These are phyloP conservation scores for Microbotryum silenes-acaulis DNA, from an alignment of 1,284 basidiomycete genomes.

Conservation along the genomic window DNA sequence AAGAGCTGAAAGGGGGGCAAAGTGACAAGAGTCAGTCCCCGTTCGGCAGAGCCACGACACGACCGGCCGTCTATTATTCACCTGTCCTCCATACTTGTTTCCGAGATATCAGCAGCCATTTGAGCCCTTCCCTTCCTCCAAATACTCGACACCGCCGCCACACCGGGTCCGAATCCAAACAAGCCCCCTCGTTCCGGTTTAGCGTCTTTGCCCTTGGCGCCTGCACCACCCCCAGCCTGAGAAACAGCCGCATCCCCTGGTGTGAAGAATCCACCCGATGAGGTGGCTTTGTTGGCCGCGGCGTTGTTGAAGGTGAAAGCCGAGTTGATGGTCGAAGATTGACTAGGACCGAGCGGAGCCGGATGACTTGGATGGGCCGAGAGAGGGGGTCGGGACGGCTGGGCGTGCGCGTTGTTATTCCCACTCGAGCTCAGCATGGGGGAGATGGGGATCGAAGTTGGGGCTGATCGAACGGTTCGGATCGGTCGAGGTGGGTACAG, in stretches of 20 bases:
- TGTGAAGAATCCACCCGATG: slow-evolving; percentile 14
- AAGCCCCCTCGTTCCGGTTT: not conserved
- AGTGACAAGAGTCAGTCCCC: not conserved
- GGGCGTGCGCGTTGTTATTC: slow-evolving; percentile 11
- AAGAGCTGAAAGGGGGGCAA: slow-evolving; percentile 9
- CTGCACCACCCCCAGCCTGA: not conserved
- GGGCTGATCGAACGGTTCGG: not conserved
- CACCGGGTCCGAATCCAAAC: not conserved
- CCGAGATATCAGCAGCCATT: slow-evolving; percentile 2
- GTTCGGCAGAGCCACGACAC: too few species aligned
- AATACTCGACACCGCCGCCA: not conserved
- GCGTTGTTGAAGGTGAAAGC: not conserved
- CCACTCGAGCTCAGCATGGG: slow-evolving; percentile 7
- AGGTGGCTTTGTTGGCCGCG: not conserved
- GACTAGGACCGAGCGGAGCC: slow-evolving; percentile 18
- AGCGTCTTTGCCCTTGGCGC: not conserved
- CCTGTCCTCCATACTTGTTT: slow-evolving; percentile 14
- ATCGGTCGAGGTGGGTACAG: slow-evolving; percentile 2
- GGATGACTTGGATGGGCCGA: not conserved
- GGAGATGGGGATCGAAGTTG: not conserved
- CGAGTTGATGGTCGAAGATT: slow-evolving; percentile 21
- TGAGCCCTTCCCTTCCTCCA: not conserved
- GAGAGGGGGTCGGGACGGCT: slow-evolving; percentile 10
- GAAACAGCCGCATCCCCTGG: slow-evolving; percentile 9
- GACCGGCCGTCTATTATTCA: not conserved